Base-by-base conservation (phyloP, 495 filamentous ascomycete species). In the Corynascus novoguineensis region DNA sequence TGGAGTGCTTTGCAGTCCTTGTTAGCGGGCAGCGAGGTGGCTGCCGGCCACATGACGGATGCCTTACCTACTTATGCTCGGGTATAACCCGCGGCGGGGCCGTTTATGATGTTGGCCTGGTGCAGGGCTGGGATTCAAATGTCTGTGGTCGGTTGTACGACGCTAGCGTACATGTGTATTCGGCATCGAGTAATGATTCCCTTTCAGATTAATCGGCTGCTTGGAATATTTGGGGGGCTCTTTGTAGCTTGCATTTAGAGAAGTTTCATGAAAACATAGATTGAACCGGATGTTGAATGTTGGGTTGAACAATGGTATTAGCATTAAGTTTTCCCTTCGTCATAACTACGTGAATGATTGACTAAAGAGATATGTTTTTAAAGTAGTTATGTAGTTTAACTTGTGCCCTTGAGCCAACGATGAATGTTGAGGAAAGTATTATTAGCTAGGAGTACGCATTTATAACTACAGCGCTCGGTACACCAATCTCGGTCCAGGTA, bases 141-240 rank as follows among this genome's bases (percentile, higher is more conserved):
- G 24, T 24, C 9, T 41, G 17, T 41, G 40, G 40, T 44, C 12
- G 21, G 0, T 17, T n/a, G 37, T 41, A 44, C 21, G 40, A 19
- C 40, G 22, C 40, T 11, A 44, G 40, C 40, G 40, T 24, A 44
- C 38, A 52, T 41, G 24, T 52, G 47, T 34, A 41, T 41, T 41
- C 14, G 55, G 35, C 48, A 58, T 44, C 28, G n/a, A 34, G 37
- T 58, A 58, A 58, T 58, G 55, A 58, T 50, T 44, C 37, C 46
- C 25, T 12, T n/a, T 50, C 12, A 41, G 8, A 44, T 22, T 21
- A 7, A 11, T 14, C 14, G 45, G 10, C n/a, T n/a, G n/a, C n/a
- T 28, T 28, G 15, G 34, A 21, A 28, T 35, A 34, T n/a, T 19
- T 41, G 9, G 37, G n/a, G 17, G 37, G 6, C 35, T 38, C 9